Evolutionary conservation across 129 eudicot species (phyloP).

Genomic region (Lactuca saligna): DNA sequence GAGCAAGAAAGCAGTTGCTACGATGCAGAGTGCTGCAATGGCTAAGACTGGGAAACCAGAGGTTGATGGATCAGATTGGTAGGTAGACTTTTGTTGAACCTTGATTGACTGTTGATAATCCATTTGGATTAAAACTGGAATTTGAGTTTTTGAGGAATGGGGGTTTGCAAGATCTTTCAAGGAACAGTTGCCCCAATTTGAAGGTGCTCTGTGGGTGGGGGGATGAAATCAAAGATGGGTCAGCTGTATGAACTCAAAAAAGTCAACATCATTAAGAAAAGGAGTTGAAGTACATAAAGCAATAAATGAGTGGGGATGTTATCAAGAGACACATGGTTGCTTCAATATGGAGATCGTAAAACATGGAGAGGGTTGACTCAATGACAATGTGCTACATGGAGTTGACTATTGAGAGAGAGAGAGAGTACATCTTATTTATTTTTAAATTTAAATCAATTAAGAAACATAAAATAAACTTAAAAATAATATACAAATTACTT

Average conservation of each 20-base stretch:
- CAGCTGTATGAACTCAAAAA: constrained; percentile 37
- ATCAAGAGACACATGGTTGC: constrained; percentile 47
- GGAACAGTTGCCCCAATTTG: constrained; percentile 1
- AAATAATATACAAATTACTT: too few relatives aligned
- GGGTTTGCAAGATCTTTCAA: constrained; percentile 24
- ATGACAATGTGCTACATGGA: constrained; percentile 18
- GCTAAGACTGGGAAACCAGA: constrained; percentile 68
- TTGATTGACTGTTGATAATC: constrained; percentile 41
- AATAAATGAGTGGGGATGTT: constrained; percentile 46
- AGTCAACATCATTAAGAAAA: constrained; percentile 33
- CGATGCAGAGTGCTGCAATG: constrained; percentile 58
- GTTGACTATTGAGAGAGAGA: constrained; percentile 20
- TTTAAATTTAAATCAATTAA: too few relatives aligned
- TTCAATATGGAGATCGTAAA: constrained; percentile 36
- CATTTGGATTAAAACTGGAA: constrained; percentile 25
- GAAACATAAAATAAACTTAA: too few relatives aligned
- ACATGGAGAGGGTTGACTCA: constrained; percentile 40
- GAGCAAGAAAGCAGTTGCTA: constrained; percentile 65
- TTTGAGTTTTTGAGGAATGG: constrained; percentile 13
- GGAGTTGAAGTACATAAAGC: constrained; percentile 37
- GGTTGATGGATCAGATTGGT: constrained; percentile 38
- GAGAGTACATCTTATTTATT: too few relatives aligned
- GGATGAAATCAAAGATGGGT: constrained; percentile 28
- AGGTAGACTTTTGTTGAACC: constrained; percentile 32
- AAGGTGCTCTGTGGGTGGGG: constrained; percentile 20